Evolutionary conservation across 1,139 yeast species (phyloP).

Genomic region (Yamadazyma epiphylla): DNA sequence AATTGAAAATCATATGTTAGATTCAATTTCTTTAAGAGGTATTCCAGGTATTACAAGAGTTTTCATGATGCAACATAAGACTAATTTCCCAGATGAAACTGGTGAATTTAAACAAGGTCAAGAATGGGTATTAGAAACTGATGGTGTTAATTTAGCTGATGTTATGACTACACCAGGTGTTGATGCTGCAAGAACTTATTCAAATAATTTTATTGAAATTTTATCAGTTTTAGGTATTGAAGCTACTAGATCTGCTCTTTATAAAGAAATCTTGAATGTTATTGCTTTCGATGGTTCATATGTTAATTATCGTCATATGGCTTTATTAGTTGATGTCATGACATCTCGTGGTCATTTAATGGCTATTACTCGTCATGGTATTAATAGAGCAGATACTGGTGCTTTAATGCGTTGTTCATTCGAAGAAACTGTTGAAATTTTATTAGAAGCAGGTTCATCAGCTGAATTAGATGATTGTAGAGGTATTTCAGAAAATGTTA

Average conservation of each 20-base stretch:
- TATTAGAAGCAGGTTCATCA: constrained; percentile 96
- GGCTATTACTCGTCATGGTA: constrained; percentile 99
- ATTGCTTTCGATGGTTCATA: constrained; percentile 99
- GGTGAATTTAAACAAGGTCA: constrained; percentile 88
- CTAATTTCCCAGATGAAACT: constrained; percentile 68
- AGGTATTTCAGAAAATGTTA: constrained; percentile 97
- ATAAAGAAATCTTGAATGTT: constrained; percentile 90
- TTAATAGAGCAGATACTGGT: constrained; percentile 97
- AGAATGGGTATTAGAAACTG: constrained; percentile 98
- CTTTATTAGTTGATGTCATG: constrained; percentile 96
- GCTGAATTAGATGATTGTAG: constrained; percentile 98
- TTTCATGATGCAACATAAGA: constrained; percentile 91
- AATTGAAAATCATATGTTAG: constrained; percentile 95
- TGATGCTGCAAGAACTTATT: constrained; percentile 83
- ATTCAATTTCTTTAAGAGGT: constrained; percentile 92
- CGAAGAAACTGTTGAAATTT: constrained; percentile 97
- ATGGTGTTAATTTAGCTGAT: constrained; percentile 94
- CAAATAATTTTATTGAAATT: constrained; percentile 95
- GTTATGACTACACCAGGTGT: constrained; percentile 96
- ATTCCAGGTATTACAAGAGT: constrained; percentile 91
- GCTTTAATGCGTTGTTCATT: constrained; percentile 99
- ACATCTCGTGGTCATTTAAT: constrained; percentile 97
- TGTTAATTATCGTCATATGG: constrained; percentile 98
- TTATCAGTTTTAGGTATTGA: constrained; percentile 96
- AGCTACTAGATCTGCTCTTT: constrained; percentile 93